Conservation (phyloP, 129 eudicot genomes). For the Scalesia atractyloides region DNA sequence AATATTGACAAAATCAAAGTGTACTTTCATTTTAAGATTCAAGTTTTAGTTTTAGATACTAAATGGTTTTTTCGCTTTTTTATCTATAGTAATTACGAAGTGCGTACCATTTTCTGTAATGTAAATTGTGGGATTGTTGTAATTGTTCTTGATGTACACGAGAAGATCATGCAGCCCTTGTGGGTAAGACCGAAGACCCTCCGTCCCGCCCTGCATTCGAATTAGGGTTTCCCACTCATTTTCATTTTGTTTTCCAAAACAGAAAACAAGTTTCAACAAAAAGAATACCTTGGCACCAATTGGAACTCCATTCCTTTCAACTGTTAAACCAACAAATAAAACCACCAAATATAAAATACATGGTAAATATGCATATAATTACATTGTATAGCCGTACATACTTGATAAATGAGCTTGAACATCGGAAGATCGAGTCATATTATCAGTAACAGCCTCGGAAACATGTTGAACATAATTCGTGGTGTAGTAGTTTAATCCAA, state of each 20-base stretch:
- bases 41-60: too few relatives aligned
- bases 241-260: not conserved
- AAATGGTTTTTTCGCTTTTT: too few relatives aligned
- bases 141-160: conserved; percentile 46
- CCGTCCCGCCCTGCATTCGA: conserved; percentile 47
- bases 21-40: too few relatives aligned
- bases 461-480: conserved; percentile 49
- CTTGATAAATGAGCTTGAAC: conserved; percentile 39
- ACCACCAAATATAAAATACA: not conserved
- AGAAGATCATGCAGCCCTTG: conserved; percentile 49
- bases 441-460: conserved; percentile 28
- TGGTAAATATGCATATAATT: not conserved
- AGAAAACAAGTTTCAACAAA: not conserved
- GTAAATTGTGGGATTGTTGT: conserved; percentile 56
- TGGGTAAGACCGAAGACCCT: conserved; percentile 58
- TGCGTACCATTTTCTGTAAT: conserved; percentile 62
- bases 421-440: conserved; percentile 44
- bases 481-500: conserved; percentile 69
- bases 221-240: not conserved
- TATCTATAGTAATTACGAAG: not conserved
- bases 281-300: conserved; percentile 49
- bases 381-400: conserved; percentile 13
- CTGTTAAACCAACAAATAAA: conserved; percentile 25
- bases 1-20: not conserved
- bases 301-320: conserved; percentile 48